Percentiles rank a stretch among this genome's conserved stretches.
phyloP scores from a whole-genome alignment of 805 yeast genomes.

The Monosporozyma aquatica region DNA sequence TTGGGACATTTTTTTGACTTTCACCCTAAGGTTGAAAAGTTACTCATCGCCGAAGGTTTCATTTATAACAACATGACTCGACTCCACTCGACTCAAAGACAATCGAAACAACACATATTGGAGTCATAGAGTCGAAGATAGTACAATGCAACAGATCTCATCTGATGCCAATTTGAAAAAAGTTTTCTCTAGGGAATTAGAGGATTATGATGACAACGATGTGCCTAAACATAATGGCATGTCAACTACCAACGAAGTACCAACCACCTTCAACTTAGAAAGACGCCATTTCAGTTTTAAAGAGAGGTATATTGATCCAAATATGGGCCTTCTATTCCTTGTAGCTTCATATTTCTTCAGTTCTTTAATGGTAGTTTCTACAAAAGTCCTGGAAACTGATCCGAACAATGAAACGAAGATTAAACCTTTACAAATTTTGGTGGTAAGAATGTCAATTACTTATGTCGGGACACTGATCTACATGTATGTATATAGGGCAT shows the following conservation, averaged over 20 bases:
- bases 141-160: slow-evolving; percentile 1
- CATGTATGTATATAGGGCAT: slow-evolving; percentile 37
- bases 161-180: slow-evolving; percentile 1
- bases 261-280: neutral
- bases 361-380: slow-evolving; percentile 64
- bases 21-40: neutral
- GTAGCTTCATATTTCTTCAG: slow-evolving; percentile 62
- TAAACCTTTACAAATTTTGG: slow-evolving; percentile 69
- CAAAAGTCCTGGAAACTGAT: slow-evolving; percentile 61
- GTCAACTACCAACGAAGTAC: neutral
- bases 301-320: slow-evolving; percentile 22
- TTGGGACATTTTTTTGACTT: neutral
- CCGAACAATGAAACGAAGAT: slow-evolving; percentile 39
- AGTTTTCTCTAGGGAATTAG: neutral
- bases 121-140: too few species aligned
- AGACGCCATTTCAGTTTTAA: slow-evolving; percentile 4
- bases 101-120: too few species aligned
- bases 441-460: slow-evolving; percentile 71
- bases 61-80: neutral
- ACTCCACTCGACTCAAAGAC: too few species aligned
- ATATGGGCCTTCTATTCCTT: slow-evolving; percentile 50
- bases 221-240: neutral
- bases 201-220: too few species aligned
- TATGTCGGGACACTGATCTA: slow-evolving; percentile 47
- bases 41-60: neutral